Conservation (phyloP, 768 basidiomycete genomes). For the Suillus brevipes region DNA sequence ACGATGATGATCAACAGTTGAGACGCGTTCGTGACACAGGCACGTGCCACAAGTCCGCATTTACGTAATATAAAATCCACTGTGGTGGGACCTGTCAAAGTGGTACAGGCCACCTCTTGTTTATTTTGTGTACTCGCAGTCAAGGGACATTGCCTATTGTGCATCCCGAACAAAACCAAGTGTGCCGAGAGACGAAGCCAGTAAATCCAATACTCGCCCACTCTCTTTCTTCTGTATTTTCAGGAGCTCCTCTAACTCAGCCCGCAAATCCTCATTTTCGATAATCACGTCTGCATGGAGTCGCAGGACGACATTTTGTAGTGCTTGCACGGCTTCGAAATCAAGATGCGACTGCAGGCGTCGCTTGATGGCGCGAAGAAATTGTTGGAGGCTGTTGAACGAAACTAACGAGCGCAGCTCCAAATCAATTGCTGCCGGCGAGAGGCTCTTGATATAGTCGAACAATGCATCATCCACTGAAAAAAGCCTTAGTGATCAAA, state of each 20-base stretch:
- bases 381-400: conserved; percentile 60
- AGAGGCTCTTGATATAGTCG: conserved; percentile 77
- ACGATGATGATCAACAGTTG: conserved; percentile 6
- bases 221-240: conserved; percentile 76
- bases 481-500: conserved; percentile 8
- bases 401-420: conserved; percentile 81
- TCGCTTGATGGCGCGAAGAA: conserved; percentile 70
- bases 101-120: not conserved
- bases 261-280: conserved; percentile 62
- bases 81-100: not conserved
- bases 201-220: conserved; percentile 70
- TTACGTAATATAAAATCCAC: not conserved
- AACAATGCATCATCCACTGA: conserved; percentile 81
- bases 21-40: conserved; percentile 28
- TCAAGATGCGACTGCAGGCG: conserved; percentile 81
- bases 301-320: conserved; percentile 80
- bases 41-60: not conserved
- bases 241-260: conserved; percentile 56
- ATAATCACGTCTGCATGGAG: conserved; percentile 83
- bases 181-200: conserved; percentile 73
- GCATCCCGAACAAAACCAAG: conserved; percentile 74
- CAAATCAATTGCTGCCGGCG: conserved; percentile 88
- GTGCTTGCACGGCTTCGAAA: conserved; percentile 92
- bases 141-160: conserved; percentile 33
- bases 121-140: not conserved